Conservation (phyloP, 257 asterid genomes). For the Scutellaria galericulata region DNA sequence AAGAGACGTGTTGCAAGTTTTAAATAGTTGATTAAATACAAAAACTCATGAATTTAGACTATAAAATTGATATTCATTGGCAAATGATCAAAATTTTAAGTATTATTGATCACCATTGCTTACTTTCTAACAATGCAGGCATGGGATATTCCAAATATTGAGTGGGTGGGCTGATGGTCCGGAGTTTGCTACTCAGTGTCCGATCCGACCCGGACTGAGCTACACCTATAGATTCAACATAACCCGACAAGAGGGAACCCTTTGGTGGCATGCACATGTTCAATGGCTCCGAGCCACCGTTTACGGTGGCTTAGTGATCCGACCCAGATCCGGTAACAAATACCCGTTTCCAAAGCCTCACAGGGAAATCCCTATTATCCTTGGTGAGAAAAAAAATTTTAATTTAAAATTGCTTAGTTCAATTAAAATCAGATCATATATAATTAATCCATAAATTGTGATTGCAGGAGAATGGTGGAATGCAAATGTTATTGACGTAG, state of each 20-base stretch:
- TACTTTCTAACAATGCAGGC: conserved; percentile 47
- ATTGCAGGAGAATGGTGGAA: conserved; percentile 83
- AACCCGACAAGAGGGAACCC: conserved; percentile 75
- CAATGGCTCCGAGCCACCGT: conserved; percentile 71
- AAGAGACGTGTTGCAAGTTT: too few species aligned
- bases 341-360: conserved; percentile 76
- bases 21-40: too few species aligned
- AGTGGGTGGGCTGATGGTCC: conserved; percentile 90
- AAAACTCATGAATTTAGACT: too few species aligned
- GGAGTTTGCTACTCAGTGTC: conserved; percentile 65
- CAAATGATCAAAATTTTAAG: too few species aligned
- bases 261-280: conserved; percentile 89
- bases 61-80: too few species aligned
- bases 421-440: not conserved
- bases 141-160: conserved; percentile 63
- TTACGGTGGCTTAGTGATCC: conserved; percentile 68
- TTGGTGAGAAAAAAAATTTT: conserved; percentile 43
- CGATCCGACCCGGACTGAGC: conserved; percentile 61
- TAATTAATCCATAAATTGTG: not conserved
- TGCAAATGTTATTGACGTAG: conserved; percentile 62
- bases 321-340: conserved; percentile 57
- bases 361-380: conserved; percentile 61
- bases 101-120: too few species aligned
- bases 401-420: not conserved
- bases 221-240: conserved; percentile 64